Evolutionary conservation across 352 stramenopile genomes (phyloP), one percentile per base, ranked within the genome.

Genomic region (Globisporangium emineosum): DNA sequence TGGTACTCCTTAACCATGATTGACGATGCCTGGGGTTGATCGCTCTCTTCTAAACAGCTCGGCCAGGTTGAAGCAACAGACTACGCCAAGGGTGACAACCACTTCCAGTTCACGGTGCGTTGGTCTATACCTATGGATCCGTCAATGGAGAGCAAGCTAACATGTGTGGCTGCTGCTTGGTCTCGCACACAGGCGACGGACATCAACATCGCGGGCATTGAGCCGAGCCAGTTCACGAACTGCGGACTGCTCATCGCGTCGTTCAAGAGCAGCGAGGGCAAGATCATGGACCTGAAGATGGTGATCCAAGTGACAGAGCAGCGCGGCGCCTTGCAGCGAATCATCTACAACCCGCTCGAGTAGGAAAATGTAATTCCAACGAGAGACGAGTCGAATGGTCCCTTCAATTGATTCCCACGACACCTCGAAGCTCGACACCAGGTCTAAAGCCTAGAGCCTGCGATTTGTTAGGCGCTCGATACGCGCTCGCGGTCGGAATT

Each of bases 301-400:
- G 88, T 96, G 58, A 79, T 94, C 51, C 86, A 96, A 70, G 88
- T 96, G 40, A 93, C 85, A 8, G 73, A 92, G 58, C 85, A 94
- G 70, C 74, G 76, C 63, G 84, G 71, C 60, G 68, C 60, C 23
- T 70, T 95, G 2, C 86, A 94, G 65, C 74, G 88, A 35, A 96
- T 95, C 69, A 86, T 96, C 64, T 96, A 94, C 74, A 95, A 84
- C 60, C 88, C 88, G 12, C 66, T 96, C 47, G 85, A 96, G 76
- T 96, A 88, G 57, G 43, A 30, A 37, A 37, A 37, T 4, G 33
- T 13, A 9, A 10, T 37, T 37, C 33, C 3, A 37, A 37, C 12
- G 13, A 10, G 33, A 37, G 33, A 13, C 8, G 33, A 37, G 33
- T 37, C 8, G 33, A 37, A n/a, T 29, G 12, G 13, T 37, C 13